A percentile compares a stretch with the other conserved stretches of the same genome.
phyloP scores from a whole-genome alignment of 805 yeast genomes.

The Saturnispora saitoi region DNA sequence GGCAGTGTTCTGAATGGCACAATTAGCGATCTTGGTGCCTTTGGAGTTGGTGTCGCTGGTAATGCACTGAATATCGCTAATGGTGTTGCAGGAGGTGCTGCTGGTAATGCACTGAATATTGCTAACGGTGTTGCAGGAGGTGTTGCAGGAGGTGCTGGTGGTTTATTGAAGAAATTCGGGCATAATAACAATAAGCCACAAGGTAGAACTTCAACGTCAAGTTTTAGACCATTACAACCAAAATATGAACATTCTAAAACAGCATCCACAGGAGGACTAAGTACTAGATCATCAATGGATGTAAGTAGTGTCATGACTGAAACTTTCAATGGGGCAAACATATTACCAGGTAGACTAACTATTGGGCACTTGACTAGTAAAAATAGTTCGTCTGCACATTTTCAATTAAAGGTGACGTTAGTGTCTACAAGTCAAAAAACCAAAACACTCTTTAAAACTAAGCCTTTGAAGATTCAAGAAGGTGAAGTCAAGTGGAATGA shows the following conservation, averaged over 20 bases:
- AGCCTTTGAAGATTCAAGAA: conserved; percentile 39
- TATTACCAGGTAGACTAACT: conserved; percentile 47
- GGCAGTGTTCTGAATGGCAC: conserved; percentile 28
- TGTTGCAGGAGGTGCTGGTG: conserved; percentile 28
- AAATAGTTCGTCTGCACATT: conserved; percentile 13
- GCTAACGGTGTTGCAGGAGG: conserved; percentile 37
- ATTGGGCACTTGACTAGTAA: conserved; percentile 32
- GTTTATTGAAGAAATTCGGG: conserved; percentile 15
- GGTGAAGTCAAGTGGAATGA: conserved; percentile 53
- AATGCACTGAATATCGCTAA: conserved; percentile 34
- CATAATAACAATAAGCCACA: not conserved
- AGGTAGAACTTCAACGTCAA: not conserved
- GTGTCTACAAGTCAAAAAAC: conserved; percentile 30
- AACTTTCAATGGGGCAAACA: conserved; percentile 17
- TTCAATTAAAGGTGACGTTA: conserved; percentile 47
- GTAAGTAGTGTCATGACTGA: conserved; percentile 28
- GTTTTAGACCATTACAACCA: conserved; percentile 5
- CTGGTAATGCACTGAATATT: conserved; percentile 22
- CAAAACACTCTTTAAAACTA: conserved; percentile 60
- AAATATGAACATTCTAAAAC: not conserved
- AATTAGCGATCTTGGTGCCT: conserved; percentile 36
- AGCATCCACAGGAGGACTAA: conserved; percentile 1
- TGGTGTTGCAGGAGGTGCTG: conserved; percentile 32
- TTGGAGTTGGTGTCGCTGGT: conserved; percentile 24
- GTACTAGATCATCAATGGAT: conserved; percentile 12